Conservation (phyloP, 352 stramenopile species). For the Achlya hypogyna region DNA sequence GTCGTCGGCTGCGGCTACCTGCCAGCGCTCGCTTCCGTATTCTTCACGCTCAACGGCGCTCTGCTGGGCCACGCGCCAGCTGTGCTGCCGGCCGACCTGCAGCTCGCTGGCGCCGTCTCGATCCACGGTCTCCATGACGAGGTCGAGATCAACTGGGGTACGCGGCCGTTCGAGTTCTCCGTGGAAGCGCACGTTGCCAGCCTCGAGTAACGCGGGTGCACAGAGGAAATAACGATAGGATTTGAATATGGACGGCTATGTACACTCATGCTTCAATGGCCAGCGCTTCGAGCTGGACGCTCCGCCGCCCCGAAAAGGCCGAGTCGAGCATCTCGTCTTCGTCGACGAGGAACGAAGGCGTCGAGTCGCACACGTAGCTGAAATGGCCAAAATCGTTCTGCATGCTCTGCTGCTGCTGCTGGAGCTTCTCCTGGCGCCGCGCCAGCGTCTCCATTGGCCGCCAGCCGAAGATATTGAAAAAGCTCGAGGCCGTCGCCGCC, state of each 20-base stretch:
- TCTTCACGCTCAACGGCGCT: constrained; percentile 32
- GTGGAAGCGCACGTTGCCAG: constrained; percentile 23
- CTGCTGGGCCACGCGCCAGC: constrained; percentile 23
- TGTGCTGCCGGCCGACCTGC: constrained; percentile 2
- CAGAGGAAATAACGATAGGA: neutral
- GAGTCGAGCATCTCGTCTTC: constrained; percentile 84
- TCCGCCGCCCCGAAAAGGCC: constrained; percentile 70
- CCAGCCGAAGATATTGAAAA: constrained; percentile 59
- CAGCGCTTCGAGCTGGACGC: constrained; percentile 74
- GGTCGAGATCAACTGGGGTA: constrained; percentile 30
- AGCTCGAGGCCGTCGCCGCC: constrained; percentile 68
- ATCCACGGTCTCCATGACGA: constrained; percentile 29
- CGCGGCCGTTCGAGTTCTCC: constrained; percentile 28
- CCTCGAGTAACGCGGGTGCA: too few relatives aligned
- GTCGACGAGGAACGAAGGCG: constrained; percentile 81
- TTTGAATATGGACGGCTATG: neutral
- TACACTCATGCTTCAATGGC: constrained; percentile 44
- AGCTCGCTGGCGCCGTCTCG: constrained; percentile 28
- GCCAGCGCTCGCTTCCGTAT: constrained; percentile 20
- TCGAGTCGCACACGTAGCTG: constrained; percentile 83
- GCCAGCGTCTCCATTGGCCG: constrained; percentile 13
- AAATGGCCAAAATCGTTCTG: constrained; percentile 81
- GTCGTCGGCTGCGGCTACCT: constrained; percentile 29
- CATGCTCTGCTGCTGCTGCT: constrained; percentile 34
- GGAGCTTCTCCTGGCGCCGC: constrained; percentile 26